Conservation (phyloP, 1,139 yeast species). For the Yamadazyma kanchanaburiensis region DNA sequence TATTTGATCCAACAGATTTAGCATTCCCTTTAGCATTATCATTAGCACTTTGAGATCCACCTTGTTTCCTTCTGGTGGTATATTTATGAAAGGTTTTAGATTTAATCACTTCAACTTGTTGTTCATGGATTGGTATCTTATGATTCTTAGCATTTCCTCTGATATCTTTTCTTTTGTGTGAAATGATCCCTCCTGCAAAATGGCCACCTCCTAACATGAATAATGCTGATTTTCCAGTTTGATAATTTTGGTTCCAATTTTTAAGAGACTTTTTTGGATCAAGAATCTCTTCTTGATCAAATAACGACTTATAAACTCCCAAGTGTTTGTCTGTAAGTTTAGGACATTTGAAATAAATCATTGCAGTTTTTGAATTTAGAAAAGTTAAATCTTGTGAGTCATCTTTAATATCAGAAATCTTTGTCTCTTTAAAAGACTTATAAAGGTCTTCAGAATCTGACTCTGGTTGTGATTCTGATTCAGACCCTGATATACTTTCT, state of each 20-base stretch:
- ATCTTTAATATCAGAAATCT: constrained; percentile 6
- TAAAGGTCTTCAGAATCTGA: constrained; percentile 15
- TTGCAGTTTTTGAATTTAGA: constrained; percentile 64
- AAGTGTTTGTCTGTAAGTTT: constrained; percentile 47
- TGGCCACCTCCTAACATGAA: constrained; percentile 98
- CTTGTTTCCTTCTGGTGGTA: constrained; percentile 95
- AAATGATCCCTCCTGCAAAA: constrained; percentile 91
- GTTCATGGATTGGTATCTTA: constrained; percentile 45
- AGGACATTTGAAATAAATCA: constrained; percentile 50
- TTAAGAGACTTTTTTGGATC: constrained; percentile 44
- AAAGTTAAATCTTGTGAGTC: constrained; percentile 7
- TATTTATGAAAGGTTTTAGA: constrained; percentile 92
- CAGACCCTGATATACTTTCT: constrained; percentile 61
- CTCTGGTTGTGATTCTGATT: constrained; percentile 22
- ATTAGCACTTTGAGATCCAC: constrained; percentile 92
- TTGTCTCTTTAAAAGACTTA: constrained; percentile 10
- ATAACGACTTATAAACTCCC: constrained; percentile 70
- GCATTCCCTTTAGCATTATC: constrained; percentile 95
- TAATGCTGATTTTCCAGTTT: constrained; percentile 56
- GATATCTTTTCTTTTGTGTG: constrained; percentile 59
- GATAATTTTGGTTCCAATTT: constrained; percentile 23
- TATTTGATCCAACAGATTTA: constrained; percentile 89
- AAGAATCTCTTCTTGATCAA: constrained; percentile 30
- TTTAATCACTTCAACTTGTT: constrained; percentile 60
- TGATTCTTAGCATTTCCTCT: constrained; percentile 51